Evolutionary conservation across 23 red algal species (phyloP), one percentile per base, ranked within the genome.

Genomic region (Pyropia yezoensis): DNA sequence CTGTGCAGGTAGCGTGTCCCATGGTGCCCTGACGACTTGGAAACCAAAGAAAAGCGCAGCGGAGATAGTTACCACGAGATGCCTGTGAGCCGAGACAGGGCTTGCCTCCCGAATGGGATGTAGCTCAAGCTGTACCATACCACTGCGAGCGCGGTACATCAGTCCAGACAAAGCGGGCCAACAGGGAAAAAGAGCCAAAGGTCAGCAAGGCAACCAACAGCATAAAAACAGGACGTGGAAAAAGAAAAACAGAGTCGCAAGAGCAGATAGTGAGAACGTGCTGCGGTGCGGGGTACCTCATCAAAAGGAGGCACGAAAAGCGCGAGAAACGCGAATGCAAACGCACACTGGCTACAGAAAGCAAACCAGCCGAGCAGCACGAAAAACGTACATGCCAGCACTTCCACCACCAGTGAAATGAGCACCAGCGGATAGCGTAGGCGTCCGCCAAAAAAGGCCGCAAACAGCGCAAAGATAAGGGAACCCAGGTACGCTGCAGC

Each of bases 341-440:
- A 13, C 39, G 12, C 6, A 47, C 11, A 47, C 3, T 2, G 6
- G 30, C 30, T 3, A 12, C 39, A 47, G 39, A 47, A 47, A 47
- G 7, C 39, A 47, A 3, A 47, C 3, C 4, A 13, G 39, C 39
- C 4, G 2, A 15, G 12, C 19, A 63, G 27, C 12, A 30, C 3
- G 4, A 47, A 33, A 30, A 62, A 87, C 82, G 61, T 87, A 87
- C 82, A 49, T 50, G 82, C 71, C 15, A 50, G 59, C 18, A 88
- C 66, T 58, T 95, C 89, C 30, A 83, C 73, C 19, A 87, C 67
- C 15, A 95, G 27, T 3, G 89, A 67, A 34, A 83, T 52, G 22
- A 95, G 51, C 9, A 95, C 89, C 28, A 95, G 39, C 20, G 80
- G 54, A 56, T 87, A 95, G 25, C 89, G 73, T 32, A 95, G 73